Base-by-base conservation (phyloP, 257 asterid species). In the Misopates orontium region DNA sequence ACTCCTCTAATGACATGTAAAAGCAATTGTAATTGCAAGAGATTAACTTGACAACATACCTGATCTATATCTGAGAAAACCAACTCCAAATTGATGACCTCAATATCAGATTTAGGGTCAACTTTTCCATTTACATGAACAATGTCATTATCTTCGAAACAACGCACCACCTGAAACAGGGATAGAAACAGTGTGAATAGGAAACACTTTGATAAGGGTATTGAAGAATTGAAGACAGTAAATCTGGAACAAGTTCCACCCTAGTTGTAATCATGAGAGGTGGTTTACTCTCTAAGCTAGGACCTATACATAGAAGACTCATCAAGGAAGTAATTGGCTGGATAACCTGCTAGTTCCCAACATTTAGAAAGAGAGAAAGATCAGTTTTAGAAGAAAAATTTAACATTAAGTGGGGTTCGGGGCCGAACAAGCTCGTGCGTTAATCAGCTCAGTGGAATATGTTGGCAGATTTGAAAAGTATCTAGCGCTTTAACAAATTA, bases 81-180 rank as follows among this genome's bases (percentile, higher is more conserved):
- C 77, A 94, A 80, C 87, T 94, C 99, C 63, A 94, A 68, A 61
- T 94, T 94, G 80, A 94, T 90, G 72, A 88, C 92, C 15, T 90
- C 98, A 60, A 87, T 84, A 73, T 92, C 98, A 72, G 97, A 79
- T 79, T 78, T 92, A 23, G 98, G 98, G 77, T 92, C 98, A 74
- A 92, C 87, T 79, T 80, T 87, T 68, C 96, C 98, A 59, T 68
- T 87, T 67, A 94, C 99, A 59, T 94, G 99, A 69, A 94, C 87
- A 73, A 94, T 88, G 85, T 90, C 99, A 78, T 94, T 86, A 78
- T 94, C 99, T 76, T 94, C 97, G 66, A 94, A 92, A 74, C 98
- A 92, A 14, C 98, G 96, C 44, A 92, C 98, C 62, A 92, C 98
- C 97, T 92, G 66, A 60, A 70, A 66, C 31, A 40, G 44, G 41